phyloP scores from a whole-genome alignment of 2,329 filamentous ascomycete species.

The Calonectria pseudoreteaudii region DNA sequence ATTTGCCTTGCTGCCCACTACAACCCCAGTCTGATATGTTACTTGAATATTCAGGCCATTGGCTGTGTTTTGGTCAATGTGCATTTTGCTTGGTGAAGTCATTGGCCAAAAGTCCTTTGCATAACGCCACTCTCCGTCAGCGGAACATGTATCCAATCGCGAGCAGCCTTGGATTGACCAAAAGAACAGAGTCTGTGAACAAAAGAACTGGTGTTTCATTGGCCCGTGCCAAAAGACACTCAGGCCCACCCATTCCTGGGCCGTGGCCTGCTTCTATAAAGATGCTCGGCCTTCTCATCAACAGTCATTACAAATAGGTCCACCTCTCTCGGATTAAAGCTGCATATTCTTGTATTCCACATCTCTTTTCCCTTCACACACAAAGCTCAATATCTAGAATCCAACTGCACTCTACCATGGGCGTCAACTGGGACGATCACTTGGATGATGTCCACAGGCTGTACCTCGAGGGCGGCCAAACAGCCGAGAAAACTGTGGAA shows the following conservation, averaged over 20 bases:
- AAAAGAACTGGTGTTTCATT: not conserved
- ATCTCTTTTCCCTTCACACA: not conserved
- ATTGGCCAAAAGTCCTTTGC: not conserved
- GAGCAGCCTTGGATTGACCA: not conserved
- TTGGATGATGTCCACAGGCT: not conserved
- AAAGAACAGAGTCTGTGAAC: not conserved
- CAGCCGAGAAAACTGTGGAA: not conserved
- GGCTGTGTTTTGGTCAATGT: not conserved
- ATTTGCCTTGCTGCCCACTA: not conserved
- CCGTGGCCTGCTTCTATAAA: not conserved
- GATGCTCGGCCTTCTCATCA: not conserved
- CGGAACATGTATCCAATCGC: not conserved
- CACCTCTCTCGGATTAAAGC: not conserved
- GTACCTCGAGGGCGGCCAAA: not conserved
- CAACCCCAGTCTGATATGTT: too few relatives aligned
- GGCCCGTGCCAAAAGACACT: not conserved
- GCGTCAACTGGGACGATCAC: not conserved
- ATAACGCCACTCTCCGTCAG: not conserved
- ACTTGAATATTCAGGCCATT: not conserved
- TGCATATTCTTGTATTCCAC: not conserved
- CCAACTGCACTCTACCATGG: not conserved
- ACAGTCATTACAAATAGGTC: not conserved
- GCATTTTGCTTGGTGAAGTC: not conserved
- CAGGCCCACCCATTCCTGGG: not conserved
- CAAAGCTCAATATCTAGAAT: rapidly evolving